These are phyloP conservation scores for Gautieria morchelliformis DNA, from an alignment of 768 basidiomycete species.

Conservation along the genomic window DNA sequence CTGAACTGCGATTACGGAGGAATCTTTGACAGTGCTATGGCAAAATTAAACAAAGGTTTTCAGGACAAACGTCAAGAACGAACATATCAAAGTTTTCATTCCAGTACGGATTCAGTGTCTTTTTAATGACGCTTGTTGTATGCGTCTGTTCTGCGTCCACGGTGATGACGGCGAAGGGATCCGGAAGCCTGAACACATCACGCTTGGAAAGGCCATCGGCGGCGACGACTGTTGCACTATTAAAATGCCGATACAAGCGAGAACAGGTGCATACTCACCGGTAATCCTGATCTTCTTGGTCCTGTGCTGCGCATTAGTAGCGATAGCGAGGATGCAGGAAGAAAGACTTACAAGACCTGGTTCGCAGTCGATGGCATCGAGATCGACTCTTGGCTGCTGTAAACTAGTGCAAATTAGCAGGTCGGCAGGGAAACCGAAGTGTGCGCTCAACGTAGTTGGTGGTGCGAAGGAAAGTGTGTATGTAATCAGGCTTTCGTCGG, in stretches of 20 bases:
- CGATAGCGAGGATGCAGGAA: neutral
- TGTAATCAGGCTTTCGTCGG: slow-evolving; percentile 2
- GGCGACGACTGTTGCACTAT: slow-evolving; percentile 71
- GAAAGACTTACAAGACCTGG: neutral
- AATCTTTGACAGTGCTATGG: slow-evolving; percentile 85
- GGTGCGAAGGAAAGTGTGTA: neutral
- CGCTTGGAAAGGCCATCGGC: slow-evolving; percentile 91
- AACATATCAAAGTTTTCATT: slow-evolving; percentile 98
- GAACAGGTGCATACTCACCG: slow-evolving; percentile 31
- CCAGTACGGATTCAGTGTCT: slow-evolving; percentile 92
- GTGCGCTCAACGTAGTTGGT: neutral
- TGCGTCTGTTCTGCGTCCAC: slow-evolving; percentile 97
- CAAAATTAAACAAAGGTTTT: slow-evolving; percentile 4
- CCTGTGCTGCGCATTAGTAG: slow-evolving; percentile 15
- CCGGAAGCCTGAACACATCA: slow-evolving; percentile 92
- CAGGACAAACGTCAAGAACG: neutral
- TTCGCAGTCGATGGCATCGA: slow-evolving; percentile 6
- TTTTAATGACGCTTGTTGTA: slow-evolving; percentile 95
- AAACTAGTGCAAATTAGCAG: neutral
- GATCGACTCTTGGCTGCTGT: neutral
- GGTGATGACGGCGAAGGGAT: slow-evolving; percentile 97
- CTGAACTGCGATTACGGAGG: slow-evolving; percentile 95
- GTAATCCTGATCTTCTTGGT: slow-evolving; percentile 74
- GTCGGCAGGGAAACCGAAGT: neutral
- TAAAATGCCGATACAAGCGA: neutral